Evolutionary conservation across 495 filamentous ascomycete genomes (phyloP), one percentile per base, ranked within the genome.

Genomic region (Collariella sp.): DNA sequence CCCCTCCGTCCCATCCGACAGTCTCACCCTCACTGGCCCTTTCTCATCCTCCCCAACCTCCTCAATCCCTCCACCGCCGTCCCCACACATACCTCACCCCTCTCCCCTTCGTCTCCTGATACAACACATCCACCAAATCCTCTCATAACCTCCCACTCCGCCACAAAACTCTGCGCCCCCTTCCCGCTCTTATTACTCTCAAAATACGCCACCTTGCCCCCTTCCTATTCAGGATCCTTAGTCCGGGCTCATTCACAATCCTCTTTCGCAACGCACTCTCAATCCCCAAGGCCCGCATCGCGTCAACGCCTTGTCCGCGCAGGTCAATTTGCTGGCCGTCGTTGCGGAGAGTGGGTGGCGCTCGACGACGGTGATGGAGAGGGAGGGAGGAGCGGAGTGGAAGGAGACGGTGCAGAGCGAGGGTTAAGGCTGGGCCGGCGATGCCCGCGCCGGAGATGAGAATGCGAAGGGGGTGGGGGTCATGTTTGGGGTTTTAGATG

Each of bases 91-190:
- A 77, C 18, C 64, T 58, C 52, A 79, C 50, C 29, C 40, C 66
- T 13, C 66, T 66, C 18, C 69, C 56, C 49, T 75, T 72, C 10
- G 72, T 77, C 26, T 67, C 51, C 20, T 76, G 67, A 52, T 73
- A 72, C 2, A 80, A 51, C 19, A 83, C 70, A 16, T 64, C 35
- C 9, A 67, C 70, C 23, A 84, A 50, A 50, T 80, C 73, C 79
- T 4, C 81, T 62, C 56, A 80, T 70, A 36, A 83, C 77, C 63
- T 83, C 81, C 50, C 67, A 82, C 61, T 83, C 80, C 6, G 74
- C 76, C 7, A 74, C 69, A 2, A 78, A 63, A 34, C 61, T 64
- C 64, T 80, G 76, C 36, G 57, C 57, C 22, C 72, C 68, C 48
- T 67, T 58, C 23, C 72, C 75, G 11, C 70, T 67, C 33, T 59